phyloP scores from a whole-genome alignment of 768 basidiomycete genomes.

The Punctularia strigosozonata region DNA sequence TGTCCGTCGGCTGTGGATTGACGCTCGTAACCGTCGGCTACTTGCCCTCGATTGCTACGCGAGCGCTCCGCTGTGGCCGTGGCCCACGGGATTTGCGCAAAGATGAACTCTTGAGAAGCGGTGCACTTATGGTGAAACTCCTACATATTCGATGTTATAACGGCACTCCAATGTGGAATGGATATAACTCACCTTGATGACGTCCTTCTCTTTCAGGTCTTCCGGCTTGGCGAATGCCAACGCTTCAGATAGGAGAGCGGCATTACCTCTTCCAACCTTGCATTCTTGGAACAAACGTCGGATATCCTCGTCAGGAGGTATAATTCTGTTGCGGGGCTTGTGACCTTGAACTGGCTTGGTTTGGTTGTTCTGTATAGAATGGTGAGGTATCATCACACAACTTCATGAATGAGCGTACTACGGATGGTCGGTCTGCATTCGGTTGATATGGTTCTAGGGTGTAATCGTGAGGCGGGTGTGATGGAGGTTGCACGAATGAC shows the following conservation, averaged over 20 bases:
- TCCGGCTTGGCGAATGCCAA: slow-evolving; percentile 60
- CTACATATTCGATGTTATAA: slow-evolving; percentile 25
- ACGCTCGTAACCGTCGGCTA: slow-evolving; percentile 36
- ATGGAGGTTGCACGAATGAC: slow-evolving; percentile 5
- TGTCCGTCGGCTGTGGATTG: slow-evolving; percentile 5
- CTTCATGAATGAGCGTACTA: neutral
- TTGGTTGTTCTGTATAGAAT: neutral
- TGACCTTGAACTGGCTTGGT: slow-evolving; percentile 5
- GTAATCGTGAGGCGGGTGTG: neutral
- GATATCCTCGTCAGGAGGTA: slow-evolving; percentile 79
- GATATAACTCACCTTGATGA: slow-evolving; percentile 49
- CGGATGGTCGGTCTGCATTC: too few species aligned
- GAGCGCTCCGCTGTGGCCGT: slow-evolving; percentile 70
- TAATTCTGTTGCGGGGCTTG: slow-evolving; percentile 24
- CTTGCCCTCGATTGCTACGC: slow-evolving; percentile 19
- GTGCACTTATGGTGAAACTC: slow-evolving; percentile 77
- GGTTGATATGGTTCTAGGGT: too few species aligned
- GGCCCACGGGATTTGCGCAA: slow-evolving; percentile 87
- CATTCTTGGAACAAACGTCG: slow-evolving; percentile 77
- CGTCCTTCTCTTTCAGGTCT: slow-evolving; percentile 44
- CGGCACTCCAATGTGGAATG: neutral
- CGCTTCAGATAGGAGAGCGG: slow-evolving; percentile 58
- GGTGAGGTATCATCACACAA: neutral
- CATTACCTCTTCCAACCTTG: slow-evolving; percentile 74
- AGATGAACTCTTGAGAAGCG: slow-evolving; percentile 75